These are phyloP conservation scores for Fusarium virguliforme DNA, from an alignment of 2,329 filamentous ascomycete species.

Conservation along the genomic window DNA sequence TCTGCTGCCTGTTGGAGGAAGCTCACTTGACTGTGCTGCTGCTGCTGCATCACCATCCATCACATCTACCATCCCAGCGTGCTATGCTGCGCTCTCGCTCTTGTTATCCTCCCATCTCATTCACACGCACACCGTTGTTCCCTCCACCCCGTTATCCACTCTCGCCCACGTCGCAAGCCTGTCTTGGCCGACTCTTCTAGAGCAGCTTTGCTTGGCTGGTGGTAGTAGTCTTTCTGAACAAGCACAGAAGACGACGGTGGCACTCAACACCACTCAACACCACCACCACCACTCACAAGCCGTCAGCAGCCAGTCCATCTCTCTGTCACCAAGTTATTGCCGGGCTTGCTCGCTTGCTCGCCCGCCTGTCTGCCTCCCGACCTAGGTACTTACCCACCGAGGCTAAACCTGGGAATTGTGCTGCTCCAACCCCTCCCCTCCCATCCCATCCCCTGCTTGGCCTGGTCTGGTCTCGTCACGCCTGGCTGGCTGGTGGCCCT, in stretches of 20 bases:
- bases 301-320: background rate
- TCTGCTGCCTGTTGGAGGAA: slow-evolving; percentile 14
- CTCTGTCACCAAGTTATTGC: slow-evolving; percentile 16
- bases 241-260: slow-evolving; percentile 6
- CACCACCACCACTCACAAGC: slow-evolving; percentile 15
- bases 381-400: slow-evolving; percentile 25
- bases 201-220: slow-evolving; percentile 27
- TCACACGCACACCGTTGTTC: slow-evolving; percentile 5
- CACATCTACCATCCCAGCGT: background rate
- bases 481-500: slow-evolving; percentile 16
- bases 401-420: slow-evolving; percentile 32
- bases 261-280: background rate
- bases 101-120: background rate
- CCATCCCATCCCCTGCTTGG: slow-evolving; percentile 10
- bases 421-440: slow-evolving; percentile 32
- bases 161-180: slow-evolving; percentile 21
- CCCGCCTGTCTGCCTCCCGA: background rate
- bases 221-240: slow-evolving; percentile 18
- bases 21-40: slow-evolving; percentile 4
- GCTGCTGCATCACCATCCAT: slow-evolving; percentile 8
- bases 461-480: slow-evolving; percentile 5
- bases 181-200: slow-evolving; percentile 23
- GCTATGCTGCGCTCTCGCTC: background rate
- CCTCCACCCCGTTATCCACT: slow-evolving; percentile 34
- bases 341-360: background rate